Percentiles rank a stretch among this genome's conserved stretches.
These are phyloP conservation scores for Leccinum boreale DNA, from an alignment of 768 basidiomycete species.

Conservation along the genomic window DNA sequence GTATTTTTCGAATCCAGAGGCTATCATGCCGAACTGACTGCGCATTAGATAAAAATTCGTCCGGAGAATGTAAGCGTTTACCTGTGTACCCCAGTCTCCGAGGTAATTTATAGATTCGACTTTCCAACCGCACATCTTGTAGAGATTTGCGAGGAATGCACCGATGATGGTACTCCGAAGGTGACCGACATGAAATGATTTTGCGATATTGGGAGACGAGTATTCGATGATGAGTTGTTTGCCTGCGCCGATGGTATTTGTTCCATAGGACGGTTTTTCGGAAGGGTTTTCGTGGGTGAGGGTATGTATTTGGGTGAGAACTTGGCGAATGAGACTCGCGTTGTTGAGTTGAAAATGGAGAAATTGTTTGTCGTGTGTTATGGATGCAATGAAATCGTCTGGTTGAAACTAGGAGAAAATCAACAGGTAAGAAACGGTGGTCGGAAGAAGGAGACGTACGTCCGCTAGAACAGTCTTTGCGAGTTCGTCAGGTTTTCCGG, in stretches of 20 bases:
- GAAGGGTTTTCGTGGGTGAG: slow-evolving; percentile 62
- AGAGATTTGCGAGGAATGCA: slow-evolving; percentile 87
- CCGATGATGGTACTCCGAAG: slow-evolving; percentile 98
- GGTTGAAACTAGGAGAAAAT: slow-evolving; percentile 65
- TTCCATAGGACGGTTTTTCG: slow-evolving; percentile 73
- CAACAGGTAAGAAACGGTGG: neutral
- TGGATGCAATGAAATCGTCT: slow-evolving; percentile 72
- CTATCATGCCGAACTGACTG: slow-evolving; percentile 77
- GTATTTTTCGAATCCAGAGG: slow-evolving; percentile 88
- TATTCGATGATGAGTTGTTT: slow-evolving; percentile 89
- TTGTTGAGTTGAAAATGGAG: slow-evolving; percentile 77
- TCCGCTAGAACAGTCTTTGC: slow-evolving; percentile 70
- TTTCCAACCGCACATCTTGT: slow-evolving; percentile 91
- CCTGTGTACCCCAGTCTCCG: slow-evolving; percentile 98
- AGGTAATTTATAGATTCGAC: slow-evolving; percentile 92
- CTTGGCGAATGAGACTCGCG: slow-evolving; percentile 55
- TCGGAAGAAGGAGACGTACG: slow-evolving; percentile 42
- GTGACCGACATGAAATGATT: slow-evolving; percentile 97
- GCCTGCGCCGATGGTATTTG: slow-evolving; percentile 70
- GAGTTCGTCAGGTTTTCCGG: slow-evolving; percentile 77
- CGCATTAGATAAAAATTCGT: neutral
- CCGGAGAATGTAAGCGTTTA: slow-evolving; percentile 25
- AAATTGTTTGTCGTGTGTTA: slow-evolving; percentile 73
- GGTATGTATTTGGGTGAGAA: slow-evolving; percentile 72
- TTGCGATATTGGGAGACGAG: slow-evolving; percentile 96